phyloP scores from a whole-genome alignment of 2,329 filamentous ascomycete species.

The Calonectria honghensis region DNA sequence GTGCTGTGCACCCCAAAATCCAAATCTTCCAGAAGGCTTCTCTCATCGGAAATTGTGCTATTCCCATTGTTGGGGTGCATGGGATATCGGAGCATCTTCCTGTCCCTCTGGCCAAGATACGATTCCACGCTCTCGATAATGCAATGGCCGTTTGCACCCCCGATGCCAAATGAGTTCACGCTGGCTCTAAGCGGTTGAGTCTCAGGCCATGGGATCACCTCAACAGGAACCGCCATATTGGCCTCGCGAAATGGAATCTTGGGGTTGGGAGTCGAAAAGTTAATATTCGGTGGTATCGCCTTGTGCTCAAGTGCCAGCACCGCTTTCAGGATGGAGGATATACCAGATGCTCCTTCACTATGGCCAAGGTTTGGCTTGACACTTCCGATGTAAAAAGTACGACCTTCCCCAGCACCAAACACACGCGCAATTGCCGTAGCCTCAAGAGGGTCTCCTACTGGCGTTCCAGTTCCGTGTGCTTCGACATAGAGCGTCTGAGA shows the following conservation, averaged over 20 bases:
- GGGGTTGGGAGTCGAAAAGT: slow-evolving; percentile 50
- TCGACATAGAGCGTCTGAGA: slow-evolving; percentile 63
- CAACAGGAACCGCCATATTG: slow-evolving; percentile 47
- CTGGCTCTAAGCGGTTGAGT: slow-evolving; percentile 44
- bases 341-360: not conserved
- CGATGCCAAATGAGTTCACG: slow-evolving; percentile 62
- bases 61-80: not conserved
- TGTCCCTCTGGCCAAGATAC: slow-evolving; percentile 25
- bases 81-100: not conserved
- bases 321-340: not conserved
- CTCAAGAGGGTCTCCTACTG: slow-evolving; percentile 70
- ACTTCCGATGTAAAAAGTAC: not conserved
- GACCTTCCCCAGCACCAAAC: slow-evolving; percentile 53
- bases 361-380: slow-evolving; percentile 2
- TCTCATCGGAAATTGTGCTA: not conserved
- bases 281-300: slow-evolving; percentile 57
- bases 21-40: not conserved
- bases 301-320: not conserved
- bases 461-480: slow-evolving; percentile 58
- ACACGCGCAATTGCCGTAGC: slow-evolving; percentile 66
- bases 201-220: slow-evolving; percentile 49
- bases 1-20: not conserved
- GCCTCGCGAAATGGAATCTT: slow-evolving; percentile 55
- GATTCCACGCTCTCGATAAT: slow-evolving; percentile 57
- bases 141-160: slow-evolving; percentile 66